These are phyloP conservation scores for Zanthoxylum bungeanum DNA, from an alignment of 345 rosid species.

Conservation along the genomic window DNA sequence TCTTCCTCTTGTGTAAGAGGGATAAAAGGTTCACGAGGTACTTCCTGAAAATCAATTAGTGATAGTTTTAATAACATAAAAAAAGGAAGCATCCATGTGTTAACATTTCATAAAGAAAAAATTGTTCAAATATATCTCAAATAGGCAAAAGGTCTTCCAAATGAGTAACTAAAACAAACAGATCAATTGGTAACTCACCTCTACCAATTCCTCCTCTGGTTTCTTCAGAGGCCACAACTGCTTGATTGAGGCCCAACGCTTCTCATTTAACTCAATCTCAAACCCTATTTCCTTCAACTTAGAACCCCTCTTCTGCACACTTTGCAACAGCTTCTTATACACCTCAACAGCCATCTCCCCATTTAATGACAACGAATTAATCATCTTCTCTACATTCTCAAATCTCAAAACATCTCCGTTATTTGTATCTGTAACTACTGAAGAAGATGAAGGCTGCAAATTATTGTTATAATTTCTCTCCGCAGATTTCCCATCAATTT, in stretches of 20 bases:
- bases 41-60: constrained; percentile 38
- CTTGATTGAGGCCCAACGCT: constrained; percentile 30
- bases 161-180: neutral
- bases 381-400: constrained; percentile 42
- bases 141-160: neutral
- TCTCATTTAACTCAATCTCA: constrained; percentile 57
- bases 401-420: constrained; percentile 36
- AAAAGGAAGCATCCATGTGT: too few species aligned
- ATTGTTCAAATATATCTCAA: neutral
- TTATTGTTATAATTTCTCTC: constrained; percentile 22
- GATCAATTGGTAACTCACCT: constrained; percentile 26
- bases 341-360: constrained; percentile 38
- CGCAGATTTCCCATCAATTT: constrained; percentile 28
- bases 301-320: constrained; percentile 41
- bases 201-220: constrained; percentile 35
- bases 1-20: constrained; percentile 78
- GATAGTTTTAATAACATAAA: neutral
- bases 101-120: neutral
- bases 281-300: constrained; percentile 50
- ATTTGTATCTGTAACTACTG: constrained; percentile 36
- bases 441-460: constrained; percentile 33
- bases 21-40: constrained; percentile 59
- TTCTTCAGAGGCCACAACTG: constrained; percentile 43
- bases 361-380: constrained; percentile 41
- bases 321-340: constrained; percentile 62